phyloP scores from a whole-genome alignment of 495 filamentous ascomycete species.

The Delitschia confertaspora region DNA sequence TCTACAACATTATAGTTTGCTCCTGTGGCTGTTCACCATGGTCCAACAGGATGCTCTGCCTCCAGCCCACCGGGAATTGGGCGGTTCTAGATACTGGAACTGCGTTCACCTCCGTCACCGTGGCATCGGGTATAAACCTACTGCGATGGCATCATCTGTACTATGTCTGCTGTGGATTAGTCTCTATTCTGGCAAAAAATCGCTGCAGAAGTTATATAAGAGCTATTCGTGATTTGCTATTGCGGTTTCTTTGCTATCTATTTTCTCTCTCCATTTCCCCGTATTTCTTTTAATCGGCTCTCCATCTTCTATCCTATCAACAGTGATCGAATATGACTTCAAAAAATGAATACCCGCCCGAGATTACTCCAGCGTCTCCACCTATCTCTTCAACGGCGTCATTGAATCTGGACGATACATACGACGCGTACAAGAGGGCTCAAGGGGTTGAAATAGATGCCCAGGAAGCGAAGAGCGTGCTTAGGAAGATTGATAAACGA shows the following conservation, averaged over 20 bases:
- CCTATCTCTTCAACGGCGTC: slow-evolving; percentile 9
- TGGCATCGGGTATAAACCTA: not conserved
- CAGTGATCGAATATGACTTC: too few relatives aligned
- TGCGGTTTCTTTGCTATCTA: too few relatives aligned
- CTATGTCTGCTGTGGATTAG: too few relatives aligned
- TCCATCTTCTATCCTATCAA: too few relatives aligned
- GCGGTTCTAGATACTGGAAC: too few relatives aligned
- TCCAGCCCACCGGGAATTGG: too few relatives aligned
- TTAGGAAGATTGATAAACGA: slow-evolving; percentile 47
- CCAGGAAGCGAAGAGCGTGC: slow-evolving; percentile 41
- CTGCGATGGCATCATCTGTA: not conserved
- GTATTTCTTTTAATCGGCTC: too few relatives aligned
- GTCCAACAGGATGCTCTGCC: not conserved
- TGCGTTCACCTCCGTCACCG: slow-evolving; percentile 1
- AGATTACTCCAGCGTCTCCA: slow-evolving; percentile 15
- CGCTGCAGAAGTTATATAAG: too few relatives aligned
- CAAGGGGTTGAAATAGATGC: slow-evolving; percentile 32
- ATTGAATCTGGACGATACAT: slow-evolving; percentile 40
- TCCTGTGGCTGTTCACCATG: not conserved
- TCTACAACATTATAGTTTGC: not conserved
- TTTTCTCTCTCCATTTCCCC: too few relatives aligned
- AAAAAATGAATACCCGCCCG: too few relatives aligned
- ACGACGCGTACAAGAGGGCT: slow-evolving; percentile 38
- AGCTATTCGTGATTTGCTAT: too few relatives aligned
- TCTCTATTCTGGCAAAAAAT: too few relatives aligned